These are phyloP conservation scores for Auriscalpium microsporum DNA, from an alignment of 768 basidiomycete species.

Conservation along the genomic window DNA sequence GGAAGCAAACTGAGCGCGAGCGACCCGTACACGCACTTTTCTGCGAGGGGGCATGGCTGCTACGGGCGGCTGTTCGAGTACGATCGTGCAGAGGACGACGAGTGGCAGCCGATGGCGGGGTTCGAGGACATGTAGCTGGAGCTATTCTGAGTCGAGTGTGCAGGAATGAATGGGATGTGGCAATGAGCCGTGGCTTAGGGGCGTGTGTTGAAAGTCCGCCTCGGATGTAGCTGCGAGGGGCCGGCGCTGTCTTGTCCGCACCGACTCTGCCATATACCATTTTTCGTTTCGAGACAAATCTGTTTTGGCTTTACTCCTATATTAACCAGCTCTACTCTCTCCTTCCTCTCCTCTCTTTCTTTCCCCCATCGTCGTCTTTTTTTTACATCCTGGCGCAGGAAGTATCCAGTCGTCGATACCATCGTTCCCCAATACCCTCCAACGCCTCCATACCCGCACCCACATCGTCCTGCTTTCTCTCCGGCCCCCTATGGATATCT, in stretches of 20 bases:
- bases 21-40: constrained; percentile 67
- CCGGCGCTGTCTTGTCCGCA: not conserved
- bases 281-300: constrained; percentile 1
- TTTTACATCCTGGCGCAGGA: not conserved
- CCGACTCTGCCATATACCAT: not conserved
- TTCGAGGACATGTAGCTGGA: constrained; percentile 23
- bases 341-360: constrained; percentile 9
- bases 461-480: constrained; percentile 12
- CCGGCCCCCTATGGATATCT: constrained; percentile 70
- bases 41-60: constrained; percentile 40
- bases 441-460: constrained; percentile 13
- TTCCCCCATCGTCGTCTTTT: constrained; percentile 5
- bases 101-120: constrained; percentile 41
- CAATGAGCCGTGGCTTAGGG: not conserved
- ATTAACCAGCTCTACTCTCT: constrained; percentile 7
- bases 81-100: constrained; percentile 30
- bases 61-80: constrained; percentile 63
- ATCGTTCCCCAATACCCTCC: constrained; percentile 14
- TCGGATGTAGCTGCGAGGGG: not conserved
- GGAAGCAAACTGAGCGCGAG: constrained; percentile 39
- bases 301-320: constrained; percentile 5
- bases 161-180: too few relatives aligned
- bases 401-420: constrained; percentile 2
- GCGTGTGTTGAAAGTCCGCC: constrained; percentile 2
- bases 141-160: not conserved